Evolutionary conservation across 1,139 yeast genomes (phyloP), one percentile per base, ranked within the genome.

Genomic region (Protomyces macrosporus): DNA sequence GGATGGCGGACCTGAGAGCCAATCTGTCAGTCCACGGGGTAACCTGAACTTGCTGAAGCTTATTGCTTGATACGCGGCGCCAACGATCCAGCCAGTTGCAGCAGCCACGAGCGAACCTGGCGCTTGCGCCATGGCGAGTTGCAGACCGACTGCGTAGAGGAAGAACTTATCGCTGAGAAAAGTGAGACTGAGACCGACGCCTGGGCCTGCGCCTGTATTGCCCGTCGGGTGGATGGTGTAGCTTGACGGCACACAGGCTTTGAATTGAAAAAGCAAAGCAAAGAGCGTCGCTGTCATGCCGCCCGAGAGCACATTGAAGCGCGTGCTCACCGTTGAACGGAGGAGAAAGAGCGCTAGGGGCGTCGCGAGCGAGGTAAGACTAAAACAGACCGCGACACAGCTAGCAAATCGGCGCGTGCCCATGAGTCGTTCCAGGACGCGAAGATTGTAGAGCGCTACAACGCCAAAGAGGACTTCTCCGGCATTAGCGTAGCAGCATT

Each of bases 261-360:
- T 82, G 72, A 82, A 85, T 63, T 85, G 81, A 30, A 84, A 81
- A 65, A 86, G 77, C 45, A 87, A 72, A 1, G 87, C 84, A 63
- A 86, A 82, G 6, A 87, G 56, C 0, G 86, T 70, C 0, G 87
- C 85, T 45, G 85, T 77, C 1, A 91, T 90, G 0, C 95, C 95
- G 0, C 89, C 78, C 1, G 76, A 76, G 10, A 42, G 48, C 16
- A 73, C 73, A 72, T 77, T 65, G 53, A 64, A 64, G 37, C 37
- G 53, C n/a, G 37, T 16, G 12, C 34, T 12, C 14, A 50, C 33
- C 14, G 37, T 50, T 12, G 14, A 23, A 10, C 53, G 37, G 30
- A 23, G 35, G 6, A 50, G 30, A 52, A 9, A 23, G 62, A 65
- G 57, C 9, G 66, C 33, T 7, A 56, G 30, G 7, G 70, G 70